Evolutionary conservation across 805 yeast species (phyloP).

Genomic region (Yueomyces sp.): DNA sequence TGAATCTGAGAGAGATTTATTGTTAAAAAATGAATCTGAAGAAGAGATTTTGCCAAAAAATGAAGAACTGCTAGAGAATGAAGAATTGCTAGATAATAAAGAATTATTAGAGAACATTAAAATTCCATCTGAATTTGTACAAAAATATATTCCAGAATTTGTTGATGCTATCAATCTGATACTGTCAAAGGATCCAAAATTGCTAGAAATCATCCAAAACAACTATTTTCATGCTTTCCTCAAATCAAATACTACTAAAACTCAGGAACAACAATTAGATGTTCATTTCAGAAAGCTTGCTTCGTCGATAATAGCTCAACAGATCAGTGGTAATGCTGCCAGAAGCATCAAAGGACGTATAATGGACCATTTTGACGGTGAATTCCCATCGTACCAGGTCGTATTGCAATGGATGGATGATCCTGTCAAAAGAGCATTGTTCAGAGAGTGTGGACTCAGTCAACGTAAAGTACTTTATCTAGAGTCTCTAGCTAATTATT

Average conservation of each 20-base stretch:
- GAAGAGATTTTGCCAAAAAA: neutral
- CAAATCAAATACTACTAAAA: conserved; percentile 1
- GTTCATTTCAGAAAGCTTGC: conserved; percentile 31
- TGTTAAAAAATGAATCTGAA: neutral
- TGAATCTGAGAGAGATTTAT: neutral
- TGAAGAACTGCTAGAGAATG: neutral
- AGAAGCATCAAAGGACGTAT: conserved; percentile 42
- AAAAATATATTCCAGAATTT: conserved; percentile 23
- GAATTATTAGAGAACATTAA: neutral
- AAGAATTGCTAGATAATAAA: neutral
- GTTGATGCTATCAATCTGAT: conserved; percentile 24
- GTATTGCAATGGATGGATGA: conserved; percentile 25
- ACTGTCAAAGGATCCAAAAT: conserved; percentile 26
- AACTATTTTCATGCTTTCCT: conserved; percentile 21
- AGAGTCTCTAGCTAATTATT: conserved; percentile 39
- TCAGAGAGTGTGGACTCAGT: conserved; percentile 59
- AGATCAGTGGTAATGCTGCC: conserved; percentile 75
- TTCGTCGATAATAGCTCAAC: conserved; percentile 51
- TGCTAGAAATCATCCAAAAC: conserved; percentile 16
- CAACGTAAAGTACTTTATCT: conserved; percentile 53
- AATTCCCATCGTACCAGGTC: conserved; percentile 40
- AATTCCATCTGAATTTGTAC: conserved; percentile 15
- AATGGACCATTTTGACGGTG: conserved; percentile 22
- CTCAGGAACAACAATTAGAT: conserved; percentile 7
- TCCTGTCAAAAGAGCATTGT: conserved; percentile 26